Evolutionary conservation across 1,284 basidiomycete genomes (phyloP).

Genomic region (Boletus sp.): DNA sequence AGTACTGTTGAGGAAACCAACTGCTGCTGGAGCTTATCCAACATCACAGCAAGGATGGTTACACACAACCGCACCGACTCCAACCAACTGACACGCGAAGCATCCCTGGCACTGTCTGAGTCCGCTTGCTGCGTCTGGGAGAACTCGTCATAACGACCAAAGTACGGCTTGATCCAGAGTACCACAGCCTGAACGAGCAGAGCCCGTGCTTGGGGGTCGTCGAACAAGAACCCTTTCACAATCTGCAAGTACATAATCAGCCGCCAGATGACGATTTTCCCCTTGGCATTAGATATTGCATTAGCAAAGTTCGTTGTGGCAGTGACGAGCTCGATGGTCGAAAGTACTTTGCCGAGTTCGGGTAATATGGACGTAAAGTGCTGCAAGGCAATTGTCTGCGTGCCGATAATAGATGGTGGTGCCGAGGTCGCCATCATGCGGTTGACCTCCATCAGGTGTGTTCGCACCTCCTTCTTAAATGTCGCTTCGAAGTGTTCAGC

Average conservation of each 20-base stretch:
- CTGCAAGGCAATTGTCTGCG: slow-evolving; percentile 90
- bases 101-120: slow-evolving; percentile 61
- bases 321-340: slow-evolving; percentile 77
- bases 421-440: slow-evolving; percentile 82
- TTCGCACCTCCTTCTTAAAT: slow-evolving; percentile 80
- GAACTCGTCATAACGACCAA: slow-evolving; percentile 88
- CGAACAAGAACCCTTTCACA: slow-evolving; percentile 85
- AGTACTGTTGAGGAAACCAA: slow-evolving; percentile 66
- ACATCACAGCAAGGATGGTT: slow-evolving; percentile 83
- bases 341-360: slow-evolving; percentile 78
- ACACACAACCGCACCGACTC: slow-evolving; percentile 85
- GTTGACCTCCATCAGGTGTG: slow-evolving; percentile 79
- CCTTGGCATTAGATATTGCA: slow-evolving; percentile 73
- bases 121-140: slow-evolving; percentile 59
- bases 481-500: slow-evolving; percentile 81
- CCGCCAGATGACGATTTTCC: slow-evolving; percentile 90
- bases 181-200: slow-evolving; percentile 86
- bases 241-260: slow-evolving; percentile 91
- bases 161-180: slow-evolving; percentile 92
- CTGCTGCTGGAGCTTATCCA: slow-evolving; percentile 85
- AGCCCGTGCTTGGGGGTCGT: slow-evolving; percentile 74
- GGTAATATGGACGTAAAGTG: slow-evolving; percentile 93
- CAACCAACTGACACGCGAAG: slow-evolving; percentile 82
- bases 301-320: slow-evolving; percentile 87
- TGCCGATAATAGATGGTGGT: slow-evolving; percentile 87